phyloP scores from a whole-genome alignment of 176 grass and related monocot species.

The Rhipidocladum racemiflorum region DNA sequence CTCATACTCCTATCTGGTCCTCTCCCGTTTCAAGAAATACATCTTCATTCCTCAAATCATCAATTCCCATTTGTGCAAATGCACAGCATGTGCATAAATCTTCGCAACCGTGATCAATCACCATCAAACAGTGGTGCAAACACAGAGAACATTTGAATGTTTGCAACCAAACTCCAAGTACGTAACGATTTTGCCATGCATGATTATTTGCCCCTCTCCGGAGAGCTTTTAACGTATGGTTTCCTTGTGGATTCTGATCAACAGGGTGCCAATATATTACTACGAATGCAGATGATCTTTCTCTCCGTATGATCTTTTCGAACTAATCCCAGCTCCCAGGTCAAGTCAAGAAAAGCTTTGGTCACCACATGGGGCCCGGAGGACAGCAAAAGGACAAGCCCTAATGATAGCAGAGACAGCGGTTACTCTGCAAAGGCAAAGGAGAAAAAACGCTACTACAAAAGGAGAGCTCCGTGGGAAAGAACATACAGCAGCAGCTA shows the following conservation, averaged over 20 bases:
- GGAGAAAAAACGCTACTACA: conserved; percentile 38
- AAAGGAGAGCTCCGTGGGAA: conserved; percentile 68
- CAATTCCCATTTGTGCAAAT: neutral
- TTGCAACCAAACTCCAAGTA: neutral
- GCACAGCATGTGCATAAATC: neutral
- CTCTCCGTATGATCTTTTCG: conserved; percentile 17
- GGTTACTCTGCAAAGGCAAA: conserved; percentile 46
- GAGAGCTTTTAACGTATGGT: neutral
- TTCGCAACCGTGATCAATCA: neutral
- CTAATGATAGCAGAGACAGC: conserved; percentile 67
- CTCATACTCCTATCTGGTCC: conserved; percentile 9
- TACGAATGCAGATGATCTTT: neutral
- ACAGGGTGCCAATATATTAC: neutral
- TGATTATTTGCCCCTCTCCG: neutral
- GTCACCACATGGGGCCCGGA: conserved; percentile 42
- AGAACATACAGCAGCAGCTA: conserved; percentile 8
- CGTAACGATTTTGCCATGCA: neutral
- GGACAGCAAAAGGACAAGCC: conserved; percentile 56
- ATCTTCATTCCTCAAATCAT: conserved; percentile 19
- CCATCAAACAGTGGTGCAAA: neutral
- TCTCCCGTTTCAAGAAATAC: conserved; percentile 5
- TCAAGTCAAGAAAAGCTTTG: conserved; percentile 57
- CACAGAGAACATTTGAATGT: neutral
- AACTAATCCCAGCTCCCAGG: conserved; percentile 42
- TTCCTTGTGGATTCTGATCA: neutral